A percentile compares a stretch with the other conserved stretches of the same genome.
These are phyloP conservation scores for Shiraia sp. DNA, from an alignment of 2,329 filamentous ascomycete genomes.

Conservation along the genomic window DNA sequence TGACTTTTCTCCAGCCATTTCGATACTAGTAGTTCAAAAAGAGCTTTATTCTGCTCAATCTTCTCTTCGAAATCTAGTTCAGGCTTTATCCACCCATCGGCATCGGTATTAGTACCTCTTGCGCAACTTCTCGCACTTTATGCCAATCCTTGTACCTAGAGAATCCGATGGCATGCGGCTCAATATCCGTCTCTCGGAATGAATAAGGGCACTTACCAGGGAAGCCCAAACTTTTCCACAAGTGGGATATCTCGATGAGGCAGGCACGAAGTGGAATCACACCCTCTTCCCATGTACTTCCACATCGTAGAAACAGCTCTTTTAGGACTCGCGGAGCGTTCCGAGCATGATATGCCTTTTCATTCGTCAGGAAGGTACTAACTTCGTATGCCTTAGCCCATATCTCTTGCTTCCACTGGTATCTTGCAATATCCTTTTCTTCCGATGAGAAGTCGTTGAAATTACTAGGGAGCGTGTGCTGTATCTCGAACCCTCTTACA, in stretches of 20 bases:
- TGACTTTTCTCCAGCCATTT: too few species aligned
- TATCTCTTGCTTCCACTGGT: conserved; percentile 11
- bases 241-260: conserved; percentile 36
- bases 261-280: conserved; percentile 39
- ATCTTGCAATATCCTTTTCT: conserved; percentile 7
- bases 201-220: conserved; percentile 28
- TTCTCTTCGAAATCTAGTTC: conserved; percentile 27
- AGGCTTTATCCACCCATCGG: conserved; percentile 43
- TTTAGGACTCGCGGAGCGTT: conserved; percentile 32
- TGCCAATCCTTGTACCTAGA: conserved; percentile 35
- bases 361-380: conserved; percentile 22
- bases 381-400: conserved; percentile 38
- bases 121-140: conserved; percentile 28
- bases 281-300: conserved; percentile 33
- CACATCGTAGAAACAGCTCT: conserved; percentile 38
- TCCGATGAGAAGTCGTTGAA: conserved; percentile 11
- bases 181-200: conserved; percentile 33
- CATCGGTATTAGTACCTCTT: conserved; percentile 38
- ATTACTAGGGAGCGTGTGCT: conserved; percentile 10
- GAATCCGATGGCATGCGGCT: conserved; percentile 33
- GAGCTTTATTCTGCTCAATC: too few species aligned
- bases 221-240: conserved; percentile 32
- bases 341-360: conserved; percentile 23
- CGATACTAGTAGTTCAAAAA: too few species aligned
- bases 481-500: conserved; percentile 4